Evolutionary conservation across 2,329 filamentous ascomycete species (phyloP), one percentile per base, ranked within the genome.

Genomic region (Setomelanomma holmii): DNA sequence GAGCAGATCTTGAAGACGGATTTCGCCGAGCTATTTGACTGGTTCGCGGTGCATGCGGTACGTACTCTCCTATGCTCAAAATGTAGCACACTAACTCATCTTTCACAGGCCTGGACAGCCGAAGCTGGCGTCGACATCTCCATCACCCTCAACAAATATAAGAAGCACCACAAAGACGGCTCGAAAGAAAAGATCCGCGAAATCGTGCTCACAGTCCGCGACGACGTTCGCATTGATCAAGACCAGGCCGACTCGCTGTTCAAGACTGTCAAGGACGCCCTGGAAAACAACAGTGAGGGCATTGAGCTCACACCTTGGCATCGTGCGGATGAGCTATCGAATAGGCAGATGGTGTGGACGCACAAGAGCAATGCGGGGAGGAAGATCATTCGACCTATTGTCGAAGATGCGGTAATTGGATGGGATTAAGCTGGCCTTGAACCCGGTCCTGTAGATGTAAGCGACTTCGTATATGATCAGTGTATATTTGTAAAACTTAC

Each of bases 161-260:
- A 79, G 55, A 64, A 71, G 50, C 63, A 67, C 40, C 68, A 75
- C 54, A 62, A 71, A 45, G 57, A 74, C 7, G 64, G 67, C 50
- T 75, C 78, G 69, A 80, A 79, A 68, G 69, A 71, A 55, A 80
- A 79, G 63, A 69, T 80, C 17, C 68, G 78, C n/a, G 78, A 80
- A 61, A 75, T 80, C 38, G 76, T 78, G 5, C 68, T 80, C 0
- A 71, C 75, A 0, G 78, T 80, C 7, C 66, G 78, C 23, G 76
- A 75, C 22, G 78, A 80, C 46, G 76, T 79, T 7, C 64, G 78
- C 1, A 78, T 80, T 47, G 74, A 78, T 48, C 70, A 76, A 47
- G 65, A 63, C 2, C 78, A 80, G 60, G 78, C 78, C 0, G 72
- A 79, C 54, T 66, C 69, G 12, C 64, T 80, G 3, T 80, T 80